phyloP scores from a whole-genome alignment of 2,329 filamentous ascomycete species.

The Aspergillus ochraceus region DNA sequence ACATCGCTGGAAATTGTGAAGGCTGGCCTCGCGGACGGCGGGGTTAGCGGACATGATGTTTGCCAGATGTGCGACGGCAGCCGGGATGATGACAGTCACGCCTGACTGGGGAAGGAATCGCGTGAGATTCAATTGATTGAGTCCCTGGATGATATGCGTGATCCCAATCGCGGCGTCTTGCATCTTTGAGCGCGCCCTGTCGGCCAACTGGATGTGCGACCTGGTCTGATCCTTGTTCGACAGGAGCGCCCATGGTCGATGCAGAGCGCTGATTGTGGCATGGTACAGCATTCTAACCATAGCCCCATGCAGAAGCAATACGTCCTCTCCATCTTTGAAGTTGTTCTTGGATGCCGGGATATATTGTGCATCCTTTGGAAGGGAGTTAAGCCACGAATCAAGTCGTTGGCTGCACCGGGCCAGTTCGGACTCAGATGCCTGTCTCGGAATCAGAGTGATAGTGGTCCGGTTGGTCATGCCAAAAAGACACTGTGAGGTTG shows the following conservation, averaged over 20 bases:
- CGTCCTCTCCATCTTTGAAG: slow-evolving; percentile 51
- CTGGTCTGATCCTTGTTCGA: slow-evolving; percentile 47
- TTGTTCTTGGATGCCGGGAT: slow-evolving; percentile 60
- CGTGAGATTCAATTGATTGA: slow-evolving; percentile 70
- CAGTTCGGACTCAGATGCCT: slow-evolving; percentile 74
- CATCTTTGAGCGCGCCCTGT: slow-evolving; percentile 73
- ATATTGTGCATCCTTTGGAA: slow-evolving; percentile 71
- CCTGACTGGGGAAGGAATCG: slow-evolving; percentile 78
- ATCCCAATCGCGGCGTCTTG: slow-evolving; percentile 80
- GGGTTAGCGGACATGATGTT: slow-evolving; percentile 78
- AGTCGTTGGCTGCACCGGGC: slow-evolving; percentile 74
- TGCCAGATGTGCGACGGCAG: slow-evolving; percentile 83
- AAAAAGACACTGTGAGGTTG: slow-evolving; percentile 76
- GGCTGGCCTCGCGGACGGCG: slow-evolving; percentile 66
- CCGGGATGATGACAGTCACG: slow-evolving; percentile 80
- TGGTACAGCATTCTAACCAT: slow-evolving; percentile 88
- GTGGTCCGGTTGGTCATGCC: slow-evolving; percentile 64
- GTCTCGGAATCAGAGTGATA: slow-evolving; percentile 83
- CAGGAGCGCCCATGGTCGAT: slow-evolving; percentile 80
- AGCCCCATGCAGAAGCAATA: slow-evolving; percentile 68
- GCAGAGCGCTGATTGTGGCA: slow-evolving; percentile 82
- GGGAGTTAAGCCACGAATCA: slow-evolving; percentile 67
- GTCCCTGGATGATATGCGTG: slow-evolving; percentile 72
- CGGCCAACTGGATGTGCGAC: slow-evolving; percentile 59
- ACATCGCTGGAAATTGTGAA: slow-evolving; percentile 77